Conservation (phyloP, 2,329 filamentous ascomycete genomes). For the Paradendryphiella salina region DNA sequence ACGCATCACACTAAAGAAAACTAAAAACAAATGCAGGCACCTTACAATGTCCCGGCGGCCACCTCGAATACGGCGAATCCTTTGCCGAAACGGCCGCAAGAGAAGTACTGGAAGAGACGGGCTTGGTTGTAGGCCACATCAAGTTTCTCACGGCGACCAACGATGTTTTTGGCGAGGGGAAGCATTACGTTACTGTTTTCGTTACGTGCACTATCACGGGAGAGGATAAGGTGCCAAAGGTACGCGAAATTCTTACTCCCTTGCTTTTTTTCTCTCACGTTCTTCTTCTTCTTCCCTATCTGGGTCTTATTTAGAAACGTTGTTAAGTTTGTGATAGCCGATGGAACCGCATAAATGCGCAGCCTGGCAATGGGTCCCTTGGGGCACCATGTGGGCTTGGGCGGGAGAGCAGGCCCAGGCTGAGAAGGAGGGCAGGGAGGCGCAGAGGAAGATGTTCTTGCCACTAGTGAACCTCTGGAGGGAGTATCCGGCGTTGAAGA, state of each 20-base stretch:
- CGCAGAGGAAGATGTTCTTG: slow-evolving; percentile 49
- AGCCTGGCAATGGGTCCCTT: slow-evolving; percentile 58
- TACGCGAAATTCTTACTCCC: slow-evolving; percentile 44
- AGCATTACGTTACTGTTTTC: slow-evolving; percentile 77
- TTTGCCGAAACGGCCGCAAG: slow-evolving; percentile 65
- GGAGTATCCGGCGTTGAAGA: slow-evolving; percentile 36
- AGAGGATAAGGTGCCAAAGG: slow-evolving; percentile 56
- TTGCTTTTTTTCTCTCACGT: background rate
- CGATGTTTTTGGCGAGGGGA: slow-evolving; percentile 64
- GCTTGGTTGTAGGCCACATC: slow-evolving; percentile 54
- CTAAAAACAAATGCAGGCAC: slow-evolving; percentile 51
- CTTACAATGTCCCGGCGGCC: slow-evolving; percentile 72
- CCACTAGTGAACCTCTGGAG: slow-evolving; percentile 54
- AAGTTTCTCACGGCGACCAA: slow-evolving; percentile 67
- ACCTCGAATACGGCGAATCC: slow-evolving; percentile 71
- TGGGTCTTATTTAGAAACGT: background rate
- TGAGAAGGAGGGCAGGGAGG: slow-evolving; percentile 30
- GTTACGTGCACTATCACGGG: slow-evolving; percentile 59
- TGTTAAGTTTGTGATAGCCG: slow-evolving; percentile 26
- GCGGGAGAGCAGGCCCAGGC: slow-evolving; percentile 39
- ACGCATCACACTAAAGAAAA: background rate
- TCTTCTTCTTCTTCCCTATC: background rate
- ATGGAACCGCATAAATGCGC: slow-evolving; percentile 60
- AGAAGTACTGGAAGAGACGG: slow-evolving; percentile 73
- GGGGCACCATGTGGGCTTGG: slow-evolving; percentile 52